phyloP scores from a whole-genome alignment of 1,284 basidiomycete genomes.

The Cryptococcus deneoformans region DNA sequence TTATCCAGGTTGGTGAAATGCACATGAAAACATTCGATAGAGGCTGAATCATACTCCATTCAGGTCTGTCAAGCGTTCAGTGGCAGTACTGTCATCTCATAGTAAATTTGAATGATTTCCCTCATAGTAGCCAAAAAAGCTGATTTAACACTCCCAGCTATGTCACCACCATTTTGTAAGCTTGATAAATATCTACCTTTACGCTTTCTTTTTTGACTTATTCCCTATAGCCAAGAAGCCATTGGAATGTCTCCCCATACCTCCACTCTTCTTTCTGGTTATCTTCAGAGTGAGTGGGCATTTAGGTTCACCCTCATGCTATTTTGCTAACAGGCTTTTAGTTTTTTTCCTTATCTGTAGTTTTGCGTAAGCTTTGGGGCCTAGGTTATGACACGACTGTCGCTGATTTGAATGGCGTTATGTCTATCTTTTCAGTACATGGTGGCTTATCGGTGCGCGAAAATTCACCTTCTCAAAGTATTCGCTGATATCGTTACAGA shows the following conservation, averaged over 20 bases:
- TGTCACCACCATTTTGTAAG: slow-evolving; percentile 19
- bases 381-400: background rate
- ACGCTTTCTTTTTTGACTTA: background rate
- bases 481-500: slow-evolving; percentile 3
- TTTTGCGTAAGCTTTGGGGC: slow-evolving; percentile 2
- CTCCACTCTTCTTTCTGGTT: slow-evolving; percentile 15
- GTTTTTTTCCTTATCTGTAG: slow-evolving; percentile 16
- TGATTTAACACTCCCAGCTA: slow-evolving; percentile 4
- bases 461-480: background rate
- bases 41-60: background rate
- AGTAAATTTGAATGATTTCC: background rate
- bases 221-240: slow-evolving; percentile 9
- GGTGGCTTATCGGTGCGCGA: slow-evolving; percentile 13
- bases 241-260: slow-evolving; percentile 14
- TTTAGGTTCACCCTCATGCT: background rate
- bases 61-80: slow-evolving; percentile 14
- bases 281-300: slow-evolving; percentile 8
- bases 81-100: slow-evolving; percentile 16
- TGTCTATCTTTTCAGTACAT: slow-evolving; percentile 2
- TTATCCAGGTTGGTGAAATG: background rate
- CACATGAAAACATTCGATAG: background rate
- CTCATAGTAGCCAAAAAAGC: background rate
- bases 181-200: background rate
- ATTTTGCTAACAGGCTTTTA: background rate
- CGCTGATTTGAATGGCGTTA: background rate